These are phyloP conservation scores for Artemisia argyi DNA, from an alignment of 129 eudicot species.

Conservation along the genomic window DNA sequence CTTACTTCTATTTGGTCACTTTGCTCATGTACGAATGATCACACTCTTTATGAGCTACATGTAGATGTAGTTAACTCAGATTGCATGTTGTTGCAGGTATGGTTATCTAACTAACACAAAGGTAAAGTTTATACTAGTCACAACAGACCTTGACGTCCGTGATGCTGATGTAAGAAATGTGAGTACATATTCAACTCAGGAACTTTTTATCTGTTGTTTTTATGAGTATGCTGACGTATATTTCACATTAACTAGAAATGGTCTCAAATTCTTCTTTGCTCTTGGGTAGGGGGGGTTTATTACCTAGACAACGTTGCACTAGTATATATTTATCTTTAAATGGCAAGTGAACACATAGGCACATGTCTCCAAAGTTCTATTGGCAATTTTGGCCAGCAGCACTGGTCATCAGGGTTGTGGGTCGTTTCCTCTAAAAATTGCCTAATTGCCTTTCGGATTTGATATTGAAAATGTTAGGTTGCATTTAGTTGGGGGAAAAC, in stretches of 20 bases:
- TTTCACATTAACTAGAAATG: not conserved
- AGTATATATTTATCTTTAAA: not conserved
- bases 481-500: too few species aligned
- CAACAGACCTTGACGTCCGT: conserved; percentile 89
- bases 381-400: too few species aligned
- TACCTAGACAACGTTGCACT: not conserved
- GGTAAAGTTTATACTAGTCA: conserved; percentile 94
- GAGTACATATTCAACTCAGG: conserved; percentile 35
- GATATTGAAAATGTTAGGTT: too few species aligned
- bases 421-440: too few species aligned
- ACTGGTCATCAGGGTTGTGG: too few species aligned
- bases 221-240: not conserved
- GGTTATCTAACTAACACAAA: conserved; percentile 98
- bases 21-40: not conserved
- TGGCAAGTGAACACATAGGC: not conserved
- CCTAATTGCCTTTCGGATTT: too few species aligned
- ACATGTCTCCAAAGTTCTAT: not conserved
- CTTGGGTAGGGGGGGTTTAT: not conserved
- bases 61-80: conserved; percentile 15
- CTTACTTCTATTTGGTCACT: not conserved
- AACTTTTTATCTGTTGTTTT: not conserved
- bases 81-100: conserved; percentile 56
- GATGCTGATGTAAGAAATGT: conserved; percentile 97
- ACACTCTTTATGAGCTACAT: conserved; percentile 18
- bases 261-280: not conserved